phyloP scores from a whole-genome alignment of 768 basidiomycete genomes.

The Termitomyces sp. region DNA sequence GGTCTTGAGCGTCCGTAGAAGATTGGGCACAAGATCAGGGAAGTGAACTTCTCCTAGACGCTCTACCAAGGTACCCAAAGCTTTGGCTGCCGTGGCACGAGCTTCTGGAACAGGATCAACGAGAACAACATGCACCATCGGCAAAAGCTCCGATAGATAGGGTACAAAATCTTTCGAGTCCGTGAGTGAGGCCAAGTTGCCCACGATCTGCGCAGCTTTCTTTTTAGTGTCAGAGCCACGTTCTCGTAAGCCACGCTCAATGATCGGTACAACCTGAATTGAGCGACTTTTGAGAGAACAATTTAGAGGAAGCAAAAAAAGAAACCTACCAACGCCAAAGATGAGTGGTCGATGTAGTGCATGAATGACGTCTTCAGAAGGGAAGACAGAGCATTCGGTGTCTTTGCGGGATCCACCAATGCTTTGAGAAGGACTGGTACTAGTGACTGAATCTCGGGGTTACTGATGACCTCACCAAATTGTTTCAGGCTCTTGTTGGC shows the following conservation, averaged over 20 bases:
- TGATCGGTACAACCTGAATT: conserved; percentile 82
- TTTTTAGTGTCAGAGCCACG: conserved; percentile 92
- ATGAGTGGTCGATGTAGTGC: conserved; percentile 97
- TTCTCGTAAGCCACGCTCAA: conserved; percentile 90
- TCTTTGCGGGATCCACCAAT: conserved; percentile 92
- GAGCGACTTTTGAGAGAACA: neutral
- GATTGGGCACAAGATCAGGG: conserved; percentile 90
- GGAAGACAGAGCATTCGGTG: conserved; percentile 76
- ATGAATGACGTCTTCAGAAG: conserved; percentile 94
- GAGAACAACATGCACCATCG: conserved; percentile 88
- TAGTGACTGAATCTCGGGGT: conserved; percentile 92
- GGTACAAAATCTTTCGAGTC: conserved; percentile 93
- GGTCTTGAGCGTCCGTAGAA: conserved; percentile 84
- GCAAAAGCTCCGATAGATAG: conserved; percentile 84
- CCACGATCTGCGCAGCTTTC: conserved; percentile 95
- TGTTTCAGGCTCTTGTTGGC: conserved; percentile 96
- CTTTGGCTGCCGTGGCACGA: conserved; percentile 94
- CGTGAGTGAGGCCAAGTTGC: conserved; percentile 90
- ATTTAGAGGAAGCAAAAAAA: neutral
- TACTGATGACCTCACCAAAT: conserved; percentile 97
- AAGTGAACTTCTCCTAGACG: conserved; percentile 92
- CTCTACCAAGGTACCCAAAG: conserved; percentile 94
- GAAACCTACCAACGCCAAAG: conserved; percentile 76
- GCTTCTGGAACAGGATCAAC: conserved; percentile 98
- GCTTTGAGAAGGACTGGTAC: conserved; percentile 91